A percentile compares a stretch with the other conserved stretches of the same genome.
These are phyloP conservation scores for Xylaria arbuscula DNA, from an alignment of 2,329 filamentous ascomycete species.

Conservation along the genomic window DNA sequence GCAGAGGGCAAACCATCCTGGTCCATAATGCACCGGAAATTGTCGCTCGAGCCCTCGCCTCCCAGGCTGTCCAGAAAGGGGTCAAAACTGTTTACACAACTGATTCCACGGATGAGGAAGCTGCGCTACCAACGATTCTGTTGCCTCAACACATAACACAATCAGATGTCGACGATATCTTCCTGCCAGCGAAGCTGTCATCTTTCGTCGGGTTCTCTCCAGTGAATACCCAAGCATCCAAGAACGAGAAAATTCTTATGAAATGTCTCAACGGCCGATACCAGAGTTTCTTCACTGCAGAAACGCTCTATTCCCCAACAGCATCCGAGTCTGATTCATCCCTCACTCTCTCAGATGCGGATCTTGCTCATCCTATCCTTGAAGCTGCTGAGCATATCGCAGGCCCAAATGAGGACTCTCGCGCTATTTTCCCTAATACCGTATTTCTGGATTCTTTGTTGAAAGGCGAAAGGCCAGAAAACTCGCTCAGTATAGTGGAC, in stretches of 20 bases:
- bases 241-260: not conserved
- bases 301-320: not conserved
- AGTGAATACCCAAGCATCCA: not conserved
- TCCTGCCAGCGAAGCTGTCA: not conserved
- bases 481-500: not conserved
- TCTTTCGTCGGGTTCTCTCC: not conserved
- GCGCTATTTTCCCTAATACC: not conserved
- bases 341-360: not conserved
- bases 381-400: not conserved
- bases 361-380: not conserved
- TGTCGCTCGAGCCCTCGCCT: not conserved
- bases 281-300: not conserved
- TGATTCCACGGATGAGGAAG: not conserved
- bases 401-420: not conserved
- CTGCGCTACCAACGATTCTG: not conserved
- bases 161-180: not conserved
- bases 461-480: not conserved
- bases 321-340: not conserved
- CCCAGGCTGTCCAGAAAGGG: not conserved
- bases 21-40: not conserved
- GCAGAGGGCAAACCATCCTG: not conserved
- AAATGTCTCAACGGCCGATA: not conserved
- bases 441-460: not conserved
- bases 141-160: not conserved
- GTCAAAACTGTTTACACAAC: not conserved